Evolutionary conservation across 2,329 filamentous ascomycete species (phyloP), one percentile per base, ranked within the genome.

Genomic region (Epichloe sibirici): DNA sequence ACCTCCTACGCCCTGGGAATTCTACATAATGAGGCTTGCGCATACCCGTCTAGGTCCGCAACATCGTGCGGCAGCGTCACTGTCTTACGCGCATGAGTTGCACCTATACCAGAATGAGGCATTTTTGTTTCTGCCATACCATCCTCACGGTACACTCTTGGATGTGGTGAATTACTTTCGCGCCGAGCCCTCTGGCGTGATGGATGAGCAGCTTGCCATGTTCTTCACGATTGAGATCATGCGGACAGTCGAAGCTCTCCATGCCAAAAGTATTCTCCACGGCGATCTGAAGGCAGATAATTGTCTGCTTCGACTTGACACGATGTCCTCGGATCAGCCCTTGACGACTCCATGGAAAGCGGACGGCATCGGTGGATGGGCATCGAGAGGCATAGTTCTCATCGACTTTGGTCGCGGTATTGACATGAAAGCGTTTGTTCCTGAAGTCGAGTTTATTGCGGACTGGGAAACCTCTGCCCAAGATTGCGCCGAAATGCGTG

Each of bases 261-360:
- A 98, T 68, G 66, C 80, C 3, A 85, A 85, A 59, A 79, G 82
- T 3, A 75, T 98, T 53, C 74, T 97, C 45, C 93, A 98, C 65
- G 93, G 93, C 40, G 93, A 98, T 63, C 76, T 98, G 59, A 98
- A 98, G 71, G 83, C 87, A 1, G 93, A 98, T 69, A 98, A 98
- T 65, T 91, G 94, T 60, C 81, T 98, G 2, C 80, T 97, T 4
- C 87, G 93, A 5, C 82, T 97, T 21, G 85, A 90, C 51, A 9
- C 64, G 70, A 11, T 59, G 58, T 15, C 62, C 61, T 72, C 71
- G 35, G 68, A 68, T 2, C 62, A 70, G 28, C 59, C 67, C 4
- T 82, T 86, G 69, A 70, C 74, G 13, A 66, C 75, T 0, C 79
- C 83, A 55, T 97, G 91, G 74, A 77, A 77, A 9, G 78, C 83